phyloP scores from a whole-genome alignment of 2,329 filamentous ascomycete genomes.

The Neonectria ditissima region DNA sequence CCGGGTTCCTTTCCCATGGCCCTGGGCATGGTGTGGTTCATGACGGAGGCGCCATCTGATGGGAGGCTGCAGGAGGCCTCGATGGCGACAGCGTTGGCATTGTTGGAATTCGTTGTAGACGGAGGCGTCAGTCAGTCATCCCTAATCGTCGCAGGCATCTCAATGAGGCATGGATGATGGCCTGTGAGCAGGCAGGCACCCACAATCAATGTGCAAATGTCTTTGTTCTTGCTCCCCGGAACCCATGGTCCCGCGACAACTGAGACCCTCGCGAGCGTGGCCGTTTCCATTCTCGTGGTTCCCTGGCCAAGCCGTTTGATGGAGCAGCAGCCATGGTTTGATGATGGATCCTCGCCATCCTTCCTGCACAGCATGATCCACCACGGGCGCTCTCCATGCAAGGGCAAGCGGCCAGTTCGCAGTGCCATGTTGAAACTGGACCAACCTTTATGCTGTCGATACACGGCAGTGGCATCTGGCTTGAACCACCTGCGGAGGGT shows the following conservation, averaged over 20 bases:
- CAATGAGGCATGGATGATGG: background rate
- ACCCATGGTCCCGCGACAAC: background rate
- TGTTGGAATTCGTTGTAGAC: background rate
- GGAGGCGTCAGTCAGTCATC: background rate
- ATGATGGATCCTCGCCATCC: background rate
- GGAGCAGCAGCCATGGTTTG: slow-evolving; percentile 10
- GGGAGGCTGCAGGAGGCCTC: slow-evolving; percentile 7
- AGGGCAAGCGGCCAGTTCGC: slow-evolving; percentile 17
- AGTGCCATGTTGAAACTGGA: slow-evolving; percentile 4
- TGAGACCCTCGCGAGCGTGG: background rate
- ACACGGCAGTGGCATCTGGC: background rate
- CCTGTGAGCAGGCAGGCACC: background rate
- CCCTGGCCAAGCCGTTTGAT: slow-evolving; percentile 19
- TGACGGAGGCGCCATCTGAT: slow-evolving; percentile 15
- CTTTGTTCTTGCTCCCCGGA: background rate
- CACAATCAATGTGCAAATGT: background rate
- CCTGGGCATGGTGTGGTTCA: slow-evolving; percentile 16
- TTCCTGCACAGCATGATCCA: slow-evolving; percentile 8
- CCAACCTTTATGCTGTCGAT: background rate
- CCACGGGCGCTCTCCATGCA: slow-evolving; percentile 11
- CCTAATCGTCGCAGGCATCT: background rate
- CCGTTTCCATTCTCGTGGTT: slow-evolving; percentile 4
- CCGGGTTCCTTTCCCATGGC: slow-evolving; percentile 18
- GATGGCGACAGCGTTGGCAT: slow-evolving; percentile 4
- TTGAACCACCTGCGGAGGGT: background rate